Base-by-base conservation (phyloP, 2,329 filamentous ascomycete genomes). In the Cordyceps cicadae region DNA sequence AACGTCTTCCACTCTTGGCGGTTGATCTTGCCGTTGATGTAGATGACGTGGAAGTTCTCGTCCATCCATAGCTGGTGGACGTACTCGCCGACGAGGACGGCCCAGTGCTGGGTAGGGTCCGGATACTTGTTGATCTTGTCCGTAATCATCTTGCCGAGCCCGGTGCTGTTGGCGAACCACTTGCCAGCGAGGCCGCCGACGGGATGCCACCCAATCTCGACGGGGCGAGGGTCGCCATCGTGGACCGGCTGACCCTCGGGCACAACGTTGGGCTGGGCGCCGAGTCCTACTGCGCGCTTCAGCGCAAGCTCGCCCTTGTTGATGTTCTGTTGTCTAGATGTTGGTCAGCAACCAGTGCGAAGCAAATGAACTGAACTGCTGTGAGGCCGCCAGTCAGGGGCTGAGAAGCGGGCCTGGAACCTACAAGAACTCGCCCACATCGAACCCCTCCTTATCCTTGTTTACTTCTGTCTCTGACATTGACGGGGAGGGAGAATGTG, bases 51-150 rank as follows among this genome's bases (percentile, higher is more conserved):
- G 12, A 84, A 76, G 12, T 79, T 71, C 67, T 84, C 81, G 48
- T 84, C 81, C 81, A 84, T 84, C 81, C 82, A 85, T n/a, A 85
- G 70, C 67, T 84, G 75, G 67, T 84, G 81, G 1, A 76, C 77
- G 66, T 74, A 85, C 14, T 78, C 80, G 2, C 80, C 81, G 0
- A 84, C 80, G 0, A 85, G 71, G 1, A 84, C 79, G 2, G 80
- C 81, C 82, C 82, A 85, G 66, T 85, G 82, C 70, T 85, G 82
- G 4, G 81, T 83, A 3, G 82, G 82, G 66, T 85, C 82, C 0
- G 82, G 82, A 63, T 81, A 83, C 61, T 73, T 75, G 65, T 81
- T 77, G 59, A 81, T 78, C 63, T 76, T 79, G 51, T 81, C 78
- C 0, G 79, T 82, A 62, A 85, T 84, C 72, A 81, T 72, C 69